Percentiles rank a stretch among this genome's conserved stretches.
Evolutionary conservation across 495 filamentous ascomycete genomes (phyloP).

Genomic region (Apodospora peruviana): DNA sequence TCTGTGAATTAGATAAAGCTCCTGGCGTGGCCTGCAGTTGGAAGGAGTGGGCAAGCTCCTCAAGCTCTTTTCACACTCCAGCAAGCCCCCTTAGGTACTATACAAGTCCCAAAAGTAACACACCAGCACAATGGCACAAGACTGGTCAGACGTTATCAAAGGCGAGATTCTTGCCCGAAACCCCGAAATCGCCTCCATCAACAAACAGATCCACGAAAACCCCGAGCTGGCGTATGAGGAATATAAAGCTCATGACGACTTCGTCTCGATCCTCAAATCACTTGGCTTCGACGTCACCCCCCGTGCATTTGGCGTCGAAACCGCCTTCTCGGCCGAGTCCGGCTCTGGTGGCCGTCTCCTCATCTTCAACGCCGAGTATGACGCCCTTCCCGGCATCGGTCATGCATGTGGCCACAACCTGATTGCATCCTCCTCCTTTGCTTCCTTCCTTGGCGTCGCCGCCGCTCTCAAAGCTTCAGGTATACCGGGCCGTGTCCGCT

Average conservation of each 20-base stretch:
- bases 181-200: slow-evolving; percentile 37
- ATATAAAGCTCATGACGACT: slow-evolving; percentile 45
- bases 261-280: slow-evolving; percentile 34
- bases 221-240: slow-evolving; percentile 53
- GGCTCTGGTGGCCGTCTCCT: slow-evolving; percentile 45
- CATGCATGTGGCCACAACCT: slow-evolving; percentile 60
- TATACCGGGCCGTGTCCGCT: slow-evolving; percentile 49
- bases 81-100: too few relatives aligned
- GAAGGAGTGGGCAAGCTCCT: too few relatives aligned
- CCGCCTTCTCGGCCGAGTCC: slow-evolving; percentile 49
- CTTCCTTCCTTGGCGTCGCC: slow-evolving; percentile 52
- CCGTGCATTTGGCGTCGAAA: slow-evolving; percentile 44
- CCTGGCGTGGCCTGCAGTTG: too few relatives aligned
- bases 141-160: slow-evolving; percentile 13
- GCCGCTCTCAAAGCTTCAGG: slow-evolving; percentile 43
- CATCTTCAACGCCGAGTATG: slow-evolving; percentile 56
- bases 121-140: too few relatives aligned
- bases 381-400: slow-evolving; percentile 39
- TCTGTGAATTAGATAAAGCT: too few relatives aligned
- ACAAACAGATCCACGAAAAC: slow-evolving; percentile 45
- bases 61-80: too few relatives aligned
- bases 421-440: slow-evolving; percentile 57
- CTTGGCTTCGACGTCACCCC: slow-evolving; percentile 41
- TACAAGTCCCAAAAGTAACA: too few relatives aligned
- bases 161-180: slow-evolving; percentile 19